phyloP scores from a whole-genome alignment of 1,284 basidiomycete species.

The Fomitopsis schrenkii region DNA sequence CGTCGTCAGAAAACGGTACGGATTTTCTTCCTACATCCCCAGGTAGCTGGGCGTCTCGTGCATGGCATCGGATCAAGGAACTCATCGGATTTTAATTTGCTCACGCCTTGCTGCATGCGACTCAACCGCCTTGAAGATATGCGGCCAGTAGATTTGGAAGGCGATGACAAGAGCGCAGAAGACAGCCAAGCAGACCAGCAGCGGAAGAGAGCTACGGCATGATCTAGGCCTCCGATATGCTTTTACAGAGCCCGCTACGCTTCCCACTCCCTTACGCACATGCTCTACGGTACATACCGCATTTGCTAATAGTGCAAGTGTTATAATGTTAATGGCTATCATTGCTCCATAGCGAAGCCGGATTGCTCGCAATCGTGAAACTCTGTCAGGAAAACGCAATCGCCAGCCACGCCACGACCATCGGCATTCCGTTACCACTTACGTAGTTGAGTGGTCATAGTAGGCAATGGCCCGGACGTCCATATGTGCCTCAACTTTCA shows the following conservation, averaged over 20 bases:
- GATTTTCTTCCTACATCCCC: conserved; percentile 52
- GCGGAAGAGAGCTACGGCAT: conserved; percentile 20
- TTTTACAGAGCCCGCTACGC: background rate
- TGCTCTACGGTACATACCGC: background rate
- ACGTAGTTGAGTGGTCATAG: background rate
- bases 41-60: conserved; percentile 65
- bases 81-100: conserved; percentile 68
- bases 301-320: background rate
- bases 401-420: background rate
- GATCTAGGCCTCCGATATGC: background rate
- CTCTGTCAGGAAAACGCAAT: background rate
- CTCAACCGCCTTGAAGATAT: conserved; percentile 2
- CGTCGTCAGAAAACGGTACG: conserved; percentile 64
- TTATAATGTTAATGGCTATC: background rate
- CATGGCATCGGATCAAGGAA: conserved; percentile 61
- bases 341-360: background rate
- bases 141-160: background rate
- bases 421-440: background rate
- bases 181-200: conserved; percentile 18
- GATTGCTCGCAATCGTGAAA: background rate
- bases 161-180: background rate
- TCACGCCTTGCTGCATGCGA: conserved; percentile 31
- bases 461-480: background rate
- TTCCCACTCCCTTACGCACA: background rate
- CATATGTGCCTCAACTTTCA: background rate